Evolutionary conservation across 164 flowering plant species (phyloP).

Genomic region (Echeveria elegans): DNA sequence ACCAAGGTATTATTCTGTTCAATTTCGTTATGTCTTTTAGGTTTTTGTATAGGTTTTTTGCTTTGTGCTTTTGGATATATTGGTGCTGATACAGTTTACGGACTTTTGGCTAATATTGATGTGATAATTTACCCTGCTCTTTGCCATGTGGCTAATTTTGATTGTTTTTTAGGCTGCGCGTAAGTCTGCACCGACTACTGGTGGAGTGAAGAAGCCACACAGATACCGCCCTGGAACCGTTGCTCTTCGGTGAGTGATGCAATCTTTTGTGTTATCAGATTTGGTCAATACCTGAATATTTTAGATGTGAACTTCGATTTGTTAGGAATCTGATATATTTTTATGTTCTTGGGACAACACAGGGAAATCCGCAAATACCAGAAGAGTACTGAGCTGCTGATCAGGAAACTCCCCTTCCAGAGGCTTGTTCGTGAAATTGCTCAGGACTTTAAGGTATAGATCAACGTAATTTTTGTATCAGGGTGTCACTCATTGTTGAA

Average conservation of each 20-base stretch:
- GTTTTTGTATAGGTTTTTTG: too few relatives aligned
- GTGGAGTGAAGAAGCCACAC: constrained; percentile 23
- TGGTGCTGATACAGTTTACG: too few relatives aligned
- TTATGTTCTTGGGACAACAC: not conserved
- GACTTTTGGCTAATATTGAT: too few relatives aligned
- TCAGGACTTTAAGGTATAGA: constrained; percentile 18
- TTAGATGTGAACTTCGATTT: not conserved
- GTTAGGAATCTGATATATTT: not conserved
- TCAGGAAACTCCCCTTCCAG: constrained; percentile 23
- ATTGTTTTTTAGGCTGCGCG: constrained; percentile 16
- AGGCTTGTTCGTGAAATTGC: constrained; percentile 24
- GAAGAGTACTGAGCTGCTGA: constrained; percentile 21
- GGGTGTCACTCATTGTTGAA: not conserved
- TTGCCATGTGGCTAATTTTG: not conserved
- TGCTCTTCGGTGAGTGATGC: constrained; percentile 16
- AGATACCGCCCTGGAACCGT: constrained; percentile 23
- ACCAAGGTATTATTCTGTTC: constrained; percentile 13
- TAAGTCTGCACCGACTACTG: constrained; percentile 22
- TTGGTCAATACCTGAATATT: not conserved
- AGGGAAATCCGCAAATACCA: constrained; percentile 23
- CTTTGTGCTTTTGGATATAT: too few relatives aligned
- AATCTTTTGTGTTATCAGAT: not conserved
- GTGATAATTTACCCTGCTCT: not conserved
- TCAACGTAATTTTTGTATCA: not conserved
- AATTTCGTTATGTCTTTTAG: too few relatives aligned